Conservation (phyloP, 805 yeast genomes). For the Zygoascus biomembranicola region DNA sequence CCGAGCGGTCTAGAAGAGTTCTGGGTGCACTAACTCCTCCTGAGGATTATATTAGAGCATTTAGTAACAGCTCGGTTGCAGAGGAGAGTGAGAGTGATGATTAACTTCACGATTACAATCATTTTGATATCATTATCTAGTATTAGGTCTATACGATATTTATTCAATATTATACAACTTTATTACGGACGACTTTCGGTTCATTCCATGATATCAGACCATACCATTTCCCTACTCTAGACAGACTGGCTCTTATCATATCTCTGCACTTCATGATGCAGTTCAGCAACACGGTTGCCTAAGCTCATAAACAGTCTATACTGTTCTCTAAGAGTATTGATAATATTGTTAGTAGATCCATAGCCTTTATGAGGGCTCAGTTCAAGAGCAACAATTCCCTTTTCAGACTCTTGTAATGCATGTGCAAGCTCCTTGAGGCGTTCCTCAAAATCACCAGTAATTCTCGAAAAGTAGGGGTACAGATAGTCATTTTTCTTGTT, state of each 20-base stretch:
- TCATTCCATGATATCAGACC: not conserved
- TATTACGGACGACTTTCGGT: not conserved
- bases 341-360: conserved; percentile 20
- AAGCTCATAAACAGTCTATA: conserved; percentile 62
- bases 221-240: too few relatives aligned
- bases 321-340: conserved; percentile 39
- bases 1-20: conserved; percentile 61
- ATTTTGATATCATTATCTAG: not conserved
- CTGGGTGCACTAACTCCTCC: conserved; percentile 77
- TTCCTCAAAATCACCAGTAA: conserved; percentile 33
- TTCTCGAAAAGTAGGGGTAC: conserved; percentile 43
- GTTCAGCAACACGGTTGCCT: conserved; percentile 62
- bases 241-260: conserved; percentile 3
- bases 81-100: not conserved
- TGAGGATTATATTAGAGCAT: conserved; percentile 40
- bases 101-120: not conserved
- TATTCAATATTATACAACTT: not conserved
- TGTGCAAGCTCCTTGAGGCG: conserved; percentile 31
- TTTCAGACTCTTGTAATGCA: conserved; percentile 27
- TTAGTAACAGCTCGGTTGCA: not conserved
- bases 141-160: too few relatives aligned
- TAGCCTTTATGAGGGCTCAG: conserved; percentile 14
- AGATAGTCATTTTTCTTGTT: conserved; percentile 32
- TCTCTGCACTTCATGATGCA: conserved; percentile 43
- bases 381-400: conserved; percentile 27